phyloP scores from a whole-genome alignment of 2,329 filamentous ascomycete genomes.

The Chrysoporthe cubensis region DNA sequence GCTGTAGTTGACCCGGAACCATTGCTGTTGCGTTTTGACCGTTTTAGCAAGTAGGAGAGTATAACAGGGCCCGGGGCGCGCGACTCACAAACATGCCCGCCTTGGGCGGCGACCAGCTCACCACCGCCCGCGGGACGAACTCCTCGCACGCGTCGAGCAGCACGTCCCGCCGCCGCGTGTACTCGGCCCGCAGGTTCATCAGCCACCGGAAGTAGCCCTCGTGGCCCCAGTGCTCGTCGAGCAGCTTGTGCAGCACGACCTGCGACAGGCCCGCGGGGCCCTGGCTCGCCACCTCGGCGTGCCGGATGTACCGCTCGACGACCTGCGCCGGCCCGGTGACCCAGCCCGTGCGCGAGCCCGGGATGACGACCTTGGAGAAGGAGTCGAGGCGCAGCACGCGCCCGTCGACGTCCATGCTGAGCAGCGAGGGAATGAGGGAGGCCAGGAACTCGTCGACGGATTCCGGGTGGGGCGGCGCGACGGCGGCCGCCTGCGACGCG shows the following conservation, averaged over 20 bases:
- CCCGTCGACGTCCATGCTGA: constrained; percentile 83
- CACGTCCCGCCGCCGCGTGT: constrained; percentile 77
- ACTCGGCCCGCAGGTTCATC: constrained; percentile 78
- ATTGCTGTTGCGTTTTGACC: constrained; percentile 55
- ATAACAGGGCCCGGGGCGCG: background rate
- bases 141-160: constrained; percentile 81
- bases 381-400: constrained; percentile 90
- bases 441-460: constrained; percentile 75
- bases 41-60: background rate
- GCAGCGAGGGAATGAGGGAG: constrained; percentile 72
- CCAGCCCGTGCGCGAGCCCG: constrained; percentile 84
- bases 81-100: constrained; percentile 92
- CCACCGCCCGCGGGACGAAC: constrained; percentile 73
- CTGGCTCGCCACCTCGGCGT: constrained; percentile 83
- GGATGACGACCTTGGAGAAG: constrained; percentile 88
- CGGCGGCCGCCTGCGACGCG: constrained; percentile 42
- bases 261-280: constrained; percentile 86
- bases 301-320: constrained; percentile 78
- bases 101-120: constrained; percentile 77
- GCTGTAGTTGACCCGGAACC: constrained; percentile 70
- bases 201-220: constrained; percentile 88
- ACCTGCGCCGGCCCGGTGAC: constrained; percentile 86
- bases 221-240: constrained; percentile 95
- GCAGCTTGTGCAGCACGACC: constrained; percentile 80
- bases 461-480: constrained; percentile 58